phyloP scores from a whole-genome alignment of 352 stramenopile genomes.

The Proteromonas lacertae region DNA sequence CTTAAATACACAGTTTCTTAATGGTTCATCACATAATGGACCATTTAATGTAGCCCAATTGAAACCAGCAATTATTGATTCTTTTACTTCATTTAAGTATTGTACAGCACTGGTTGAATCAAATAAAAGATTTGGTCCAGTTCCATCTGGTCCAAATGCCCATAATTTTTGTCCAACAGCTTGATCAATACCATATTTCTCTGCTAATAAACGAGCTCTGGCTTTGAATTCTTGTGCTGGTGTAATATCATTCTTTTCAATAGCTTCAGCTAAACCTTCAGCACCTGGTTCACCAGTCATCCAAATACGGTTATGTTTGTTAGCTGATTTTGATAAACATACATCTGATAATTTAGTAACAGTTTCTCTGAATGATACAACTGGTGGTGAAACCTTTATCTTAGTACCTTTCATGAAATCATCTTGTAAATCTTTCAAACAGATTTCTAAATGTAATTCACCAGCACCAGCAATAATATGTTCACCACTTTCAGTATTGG shows the following conservation, averaged over 20 bases:
- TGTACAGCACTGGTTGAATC: conserved; percentile 97
- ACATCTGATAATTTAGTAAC: conserved; percentile 66
- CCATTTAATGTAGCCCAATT: conserved; percentile 87
- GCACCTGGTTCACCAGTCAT: conserved; percentile 49
- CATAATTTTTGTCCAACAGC: conserved; percentile 72
- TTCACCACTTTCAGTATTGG: conserved; percentile 91
- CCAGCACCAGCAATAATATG: conserved; percentile 96
- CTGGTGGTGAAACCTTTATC: conserved; percentile 89
- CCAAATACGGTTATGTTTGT: conserved; percentile 99
- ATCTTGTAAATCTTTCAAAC: conserved; percentile 97
- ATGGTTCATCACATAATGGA: conserved; percentile 84
- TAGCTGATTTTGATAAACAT: conserved; percentile 94
- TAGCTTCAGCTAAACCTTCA: conserved; percentile 68
- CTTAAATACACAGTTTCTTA: conserved; percentile 82
- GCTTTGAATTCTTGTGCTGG: conserved; percentile 3
- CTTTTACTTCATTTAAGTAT: conserved; percentile 98
- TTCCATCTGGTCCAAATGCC: conserved; percentile 92
- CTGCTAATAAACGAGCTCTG: not conserved
- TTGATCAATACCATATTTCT: conserved; percentile 1
- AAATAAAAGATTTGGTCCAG: conserved; percentile 86
- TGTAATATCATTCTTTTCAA: conserved; percentile 43
- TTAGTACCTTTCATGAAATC: conserved; percentile 77
- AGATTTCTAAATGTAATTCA: conserved; percentile 98
- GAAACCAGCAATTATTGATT: conserved; percentile 90
- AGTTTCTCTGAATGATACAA: conserved; percentile 97